Conservation (phyloP, 2,329 filamentous ascomycete species). For the Fusarium nelsonii region DNA sequence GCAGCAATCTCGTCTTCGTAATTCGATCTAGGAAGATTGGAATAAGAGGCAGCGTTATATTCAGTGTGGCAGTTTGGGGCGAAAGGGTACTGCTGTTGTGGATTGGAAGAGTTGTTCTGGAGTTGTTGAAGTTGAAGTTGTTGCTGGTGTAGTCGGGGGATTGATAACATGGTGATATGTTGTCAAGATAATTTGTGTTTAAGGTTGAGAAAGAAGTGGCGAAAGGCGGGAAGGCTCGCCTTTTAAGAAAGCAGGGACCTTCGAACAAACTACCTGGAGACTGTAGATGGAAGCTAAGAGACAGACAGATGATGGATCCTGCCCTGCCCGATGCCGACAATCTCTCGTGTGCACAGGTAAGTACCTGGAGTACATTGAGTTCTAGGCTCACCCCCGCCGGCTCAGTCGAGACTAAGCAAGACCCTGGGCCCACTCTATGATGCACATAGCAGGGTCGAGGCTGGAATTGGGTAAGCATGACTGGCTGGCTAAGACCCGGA, state of each 20-base stretch:
- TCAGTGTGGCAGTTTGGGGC: constrained; percentile 38
- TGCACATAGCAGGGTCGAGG: constrained; percentile 31
- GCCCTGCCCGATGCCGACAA: constrained; percentile 22
- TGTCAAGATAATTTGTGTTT: constrained; percentile 38
- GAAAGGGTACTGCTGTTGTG: constrained; percentile 36
- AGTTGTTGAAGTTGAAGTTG: constrained; percentile 47
- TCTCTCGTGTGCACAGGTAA: neutral
- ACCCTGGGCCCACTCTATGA: constrained; percentile 38
- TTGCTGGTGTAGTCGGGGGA: constrained; percentile 47
- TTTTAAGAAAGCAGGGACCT: constrained; percentile 44
- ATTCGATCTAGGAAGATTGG: constrained; percentile 35
- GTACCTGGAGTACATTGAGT: neutral
- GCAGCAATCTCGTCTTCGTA: constrained; percentile 47
- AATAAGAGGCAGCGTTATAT: constrained; percentile 34
- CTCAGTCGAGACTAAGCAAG: constrained; percentile 19
- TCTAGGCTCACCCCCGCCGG: constrained; percentile 12
- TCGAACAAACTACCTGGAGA: constrained; percentile 21
- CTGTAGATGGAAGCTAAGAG: constrained; percentile 38
- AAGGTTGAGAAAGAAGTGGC: constrained; percentile 44
- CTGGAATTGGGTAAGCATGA: constrained; percentile 21
- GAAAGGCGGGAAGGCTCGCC: constrained; percentile 43
- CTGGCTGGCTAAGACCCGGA: constrained; percentile 21
- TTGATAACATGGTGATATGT: constrained; percentile 49
- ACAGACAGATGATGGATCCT: constrained; percentile 39
- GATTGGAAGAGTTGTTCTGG: constrained; percentile 46